Evolutionary conservation across 768 basidiomycete genomes (phyloP), one percentile per base, ranked within the genome.

Genomic region (Leccinellum albellum): DNA sequence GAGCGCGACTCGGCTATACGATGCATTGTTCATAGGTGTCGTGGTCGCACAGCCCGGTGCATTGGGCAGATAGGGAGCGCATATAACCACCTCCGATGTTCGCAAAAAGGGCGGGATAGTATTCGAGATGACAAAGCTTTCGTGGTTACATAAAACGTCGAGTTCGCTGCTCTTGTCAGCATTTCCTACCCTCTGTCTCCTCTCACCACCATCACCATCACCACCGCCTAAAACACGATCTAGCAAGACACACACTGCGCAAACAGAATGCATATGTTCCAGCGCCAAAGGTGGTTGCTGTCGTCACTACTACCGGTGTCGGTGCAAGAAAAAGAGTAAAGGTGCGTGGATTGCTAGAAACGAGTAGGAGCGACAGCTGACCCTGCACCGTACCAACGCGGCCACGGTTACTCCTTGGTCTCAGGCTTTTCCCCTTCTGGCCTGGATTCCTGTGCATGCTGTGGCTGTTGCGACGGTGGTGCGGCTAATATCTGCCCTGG

Each of bases 71-170:
- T 15, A 9, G 8, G 6, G 20, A 23, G 26, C 20, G 7, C 15
- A 7, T 29, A 44, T 14, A 44, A 20, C 2, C 42, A 44, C 20
- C 42, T 37, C 17, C 35, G 2, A n/a, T n/a, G 17, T 37, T 37
- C 35, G 35, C 15, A 17, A 37, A 8, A 17, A 14, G 17, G 35
- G 33, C 35, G 5, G 35, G 35, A 37, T 37, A n/a, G 35, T 37
- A 37, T 37, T 37, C 35, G 56, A 56, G 70, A 70, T 71, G 70
- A 71, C 70, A 71, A 71, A 71, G 70, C 70, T 58, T n/a, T 61
- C 42, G 55, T 67, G 70, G 70, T 71, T 71, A 71, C 70, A 71
- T 71, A 71, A 71, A 71, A 66, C 51, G 71, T 64, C 61, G 62
- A 53, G 61, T 60, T 55, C 54, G 50, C 46, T 62, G 66, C 66